Evolutionary conservation across 2,329 filamentous ascomycete genomes (phyloP).

Genomic region (Hypoxylon sp.): DNA sequence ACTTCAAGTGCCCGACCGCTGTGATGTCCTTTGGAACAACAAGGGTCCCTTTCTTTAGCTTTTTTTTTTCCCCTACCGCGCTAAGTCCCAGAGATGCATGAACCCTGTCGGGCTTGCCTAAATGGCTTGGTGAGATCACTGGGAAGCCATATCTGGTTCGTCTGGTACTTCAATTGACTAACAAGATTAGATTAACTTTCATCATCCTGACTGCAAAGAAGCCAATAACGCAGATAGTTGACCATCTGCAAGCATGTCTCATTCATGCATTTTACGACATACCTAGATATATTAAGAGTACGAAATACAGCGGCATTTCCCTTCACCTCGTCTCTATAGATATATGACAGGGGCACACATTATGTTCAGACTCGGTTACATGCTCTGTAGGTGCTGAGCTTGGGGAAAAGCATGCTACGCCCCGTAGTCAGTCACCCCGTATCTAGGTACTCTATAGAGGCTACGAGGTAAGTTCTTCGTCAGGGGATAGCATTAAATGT

Average conservation of each 20-base stretch:
- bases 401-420: neutral
- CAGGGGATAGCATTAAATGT: neutral
- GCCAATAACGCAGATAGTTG: conserved; percentile 23
- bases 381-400: neutral
- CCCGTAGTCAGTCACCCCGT: neutral
- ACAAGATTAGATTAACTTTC: conserved; percentile 33
- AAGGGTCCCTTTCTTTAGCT: conserved; percentile 18
- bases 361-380: neutral
- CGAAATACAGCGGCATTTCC: neutral
- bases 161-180: conserved; percentile 18
- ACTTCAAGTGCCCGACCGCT: conserved; percentile 4
- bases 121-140: conserved; percentile 40
- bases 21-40: conserved; percentile 15
- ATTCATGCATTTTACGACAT: conserved; percentile 36
- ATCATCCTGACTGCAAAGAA: conserved; percentile 25
- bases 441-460: neutral
- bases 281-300: conserved; percentile 11
- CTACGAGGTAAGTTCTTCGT: neutral
- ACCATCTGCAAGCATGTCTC: conserved; percentile 25
- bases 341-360: conserved; percentile 4
- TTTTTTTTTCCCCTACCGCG: conserved; percentile 44
- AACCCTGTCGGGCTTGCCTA: conserved; percentile 44
- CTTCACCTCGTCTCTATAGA: conserved; percentile 5
- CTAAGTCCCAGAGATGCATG: conserved; percentile 49
- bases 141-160: conserved; percentile 23